These are phyloP conservation scores for Ramaria rubella DNA, from an alignment of 768 basidiomycete genomes.

Conservation along the genomic window DNA sequence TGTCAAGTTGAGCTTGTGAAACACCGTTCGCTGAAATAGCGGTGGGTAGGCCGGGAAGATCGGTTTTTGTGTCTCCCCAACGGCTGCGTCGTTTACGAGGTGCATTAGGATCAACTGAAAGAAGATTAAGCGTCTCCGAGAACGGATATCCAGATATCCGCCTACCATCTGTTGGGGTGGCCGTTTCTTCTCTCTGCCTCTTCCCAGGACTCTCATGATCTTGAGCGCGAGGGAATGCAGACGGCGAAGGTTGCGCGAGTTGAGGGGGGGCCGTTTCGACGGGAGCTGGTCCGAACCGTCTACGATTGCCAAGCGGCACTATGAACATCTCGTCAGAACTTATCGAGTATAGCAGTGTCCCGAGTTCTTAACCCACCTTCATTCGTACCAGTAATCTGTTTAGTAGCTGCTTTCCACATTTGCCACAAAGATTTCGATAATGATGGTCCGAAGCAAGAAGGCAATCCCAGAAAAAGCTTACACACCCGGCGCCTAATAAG, in stretches of 20 bases:
- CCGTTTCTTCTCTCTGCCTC: slow-evolving; percentile 64
- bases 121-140: slow-evolving; percentile 17
- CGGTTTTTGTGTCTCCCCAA: slow-evolving; percentile 92
- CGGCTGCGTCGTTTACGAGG: slow-evolving; percentile 94
- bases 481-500: not conserved
- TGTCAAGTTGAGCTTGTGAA: slow-evolving; percentile 92
- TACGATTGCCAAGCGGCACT: slow-evolving; percentile 81
- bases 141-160: slow-evolving; percentile 15
- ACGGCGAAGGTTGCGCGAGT: slow-evolving; percentile 80
- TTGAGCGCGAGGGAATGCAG: slow-evolving; percentile 71
- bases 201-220: slow-evolving; percentile 47
- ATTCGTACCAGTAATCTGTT: slow-evolving; percentile 88
- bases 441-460: slow-evolving; percentile 65
- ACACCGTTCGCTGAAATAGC: slow-evolving; percentile 92
- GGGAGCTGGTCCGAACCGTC: slow-evolving; percentile 86
- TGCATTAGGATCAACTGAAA: slow-evolving; percentile 72
- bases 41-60: slow-evolving; percentile 89
- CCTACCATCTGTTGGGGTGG: slow-evolving; percentile 69
- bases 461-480: slow-evolving; percentile 21
- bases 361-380: slow-evolving; percentile 54
- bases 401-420: slow-evolving; percentile 88
- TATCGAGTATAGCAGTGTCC: slow-evolving; percentile 4
- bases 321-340: slow-evolving; percentile 17
- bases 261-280: slow-evolving; percentile 82
- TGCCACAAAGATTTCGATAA: slow-evolving; percentile 16